Base-by-base conservation (phyloP, 106 monocot genomes). In the Allium cepa region DNA sequence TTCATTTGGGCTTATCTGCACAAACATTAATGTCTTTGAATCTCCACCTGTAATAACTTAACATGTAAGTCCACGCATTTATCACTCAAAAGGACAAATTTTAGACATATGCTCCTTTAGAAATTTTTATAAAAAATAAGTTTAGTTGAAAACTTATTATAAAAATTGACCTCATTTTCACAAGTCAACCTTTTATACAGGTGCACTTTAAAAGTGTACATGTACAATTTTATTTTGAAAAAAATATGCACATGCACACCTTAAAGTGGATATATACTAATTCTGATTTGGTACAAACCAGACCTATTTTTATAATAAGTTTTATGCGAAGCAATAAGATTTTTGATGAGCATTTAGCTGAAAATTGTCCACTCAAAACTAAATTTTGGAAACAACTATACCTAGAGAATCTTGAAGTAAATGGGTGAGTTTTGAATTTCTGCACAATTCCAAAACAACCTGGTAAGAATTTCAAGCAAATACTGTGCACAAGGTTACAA, bases 401-500 rank as follows among this genome's bases (percentile, higher is more conserved):
- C 94, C 91, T 71, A 95, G 64, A 64, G 91, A 95, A 62, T 95
- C 94, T 73, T 95, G 90, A 51, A 95, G 81, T 70, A 95, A 81
- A 64, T 95, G 94, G 12, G 94, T 95, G 57, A 95, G 79, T 75
- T 95, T 95, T n/a, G 91, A 95, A 68, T 95, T 95, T 88, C 94
- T 95, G 53, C 69, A 78, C 8, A 47, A 51, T 72, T 56, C 51
- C n/a, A 69, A 53, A 63, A 60, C 16, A 56, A 64, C 46, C 58
- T 16, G n/a, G 11, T 6, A 10, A 15, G 7, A 55, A 55, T 55
- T 55, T 11, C 53, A 55, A 55, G 7, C 15, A 55, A 55, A 55
- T 55, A 55, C 53, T 3, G 11, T 55, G 15, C 15, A 55, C 36
- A 36, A 36, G 36, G 5, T 36, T 36, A 36, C 36, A 36, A 36